Evolutionary conservation across 2,329 filamentous ascomycete genomes (phyloP).

Genomic region (Neonectria punicea): DNA sequence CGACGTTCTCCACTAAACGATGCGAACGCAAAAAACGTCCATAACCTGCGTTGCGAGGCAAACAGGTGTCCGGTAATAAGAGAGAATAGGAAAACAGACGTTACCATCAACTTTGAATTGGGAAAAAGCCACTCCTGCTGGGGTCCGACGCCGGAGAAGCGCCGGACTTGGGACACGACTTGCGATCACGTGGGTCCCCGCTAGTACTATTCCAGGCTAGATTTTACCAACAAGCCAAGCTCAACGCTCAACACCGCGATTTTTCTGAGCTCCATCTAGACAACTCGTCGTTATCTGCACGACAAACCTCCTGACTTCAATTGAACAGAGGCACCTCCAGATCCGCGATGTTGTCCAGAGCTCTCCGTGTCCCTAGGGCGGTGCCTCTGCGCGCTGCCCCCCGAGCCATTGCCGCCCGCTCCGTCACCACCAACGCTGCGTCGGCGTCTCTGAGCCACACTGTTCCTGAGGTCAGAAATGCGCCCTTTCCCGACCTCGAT

Average conservation of each 20-base stretch:
- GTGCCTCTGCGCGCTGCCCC: slow-evolving; percentile 64
- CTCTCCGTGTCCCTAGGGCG: slow-evolving; percentile 70
- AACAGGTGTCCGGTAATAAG: neutral
- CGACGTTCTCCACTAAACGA: slow-evolving; percentile 30
- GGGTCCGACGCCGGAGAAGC: slow-evolving; percentile 24
- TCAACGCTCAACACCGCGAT: slow-evolving; percentile 57
- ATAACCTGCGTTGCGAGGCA: neutral
- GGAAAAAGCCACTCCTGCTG: neutral
- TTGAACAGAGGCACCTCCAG: slow-evolving; percentile 48
- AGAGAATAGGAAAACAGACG: neutral
- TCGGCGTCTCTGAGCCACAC: slow-evolving; percentile 88
- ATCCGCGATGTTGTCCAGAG: slow-evolving; percentile 75
- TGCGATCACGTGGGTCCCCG: slow-evolving; percentile 35
- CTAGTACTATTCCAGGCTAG: slow-evolving; percentile 47
- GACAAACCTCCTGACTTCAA: slow-evolving; percentile 45
- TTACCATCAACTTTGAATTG: neutral
- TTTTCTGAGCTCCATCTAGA: slow-evolving; percentile 54
- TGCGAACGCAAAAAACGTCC: slow-evolving; percentile 5
- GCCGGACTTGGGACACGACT: slow-evolving; percentile 11
- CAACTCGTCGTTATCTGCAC: slow-evolving; percentile 47
- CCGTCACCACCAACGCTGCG: slow-evolving; percentile 95
- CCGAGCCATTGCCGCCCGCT: slow-evolving; percentile 67
- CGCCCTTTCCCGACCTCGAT: slow-evolving; percentile 32
- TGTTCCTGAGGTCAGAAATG: slow-evolving; percentile 60
- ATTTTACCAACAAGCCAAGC: slow-evolving; percentile 52